Percentiles rank a stretch among this genome's conserved stretches.
phyloP scores from a whole-genome alignment of 1,284 basidiomycete genomes.

The Ganoderma resinaceum region DNA sequence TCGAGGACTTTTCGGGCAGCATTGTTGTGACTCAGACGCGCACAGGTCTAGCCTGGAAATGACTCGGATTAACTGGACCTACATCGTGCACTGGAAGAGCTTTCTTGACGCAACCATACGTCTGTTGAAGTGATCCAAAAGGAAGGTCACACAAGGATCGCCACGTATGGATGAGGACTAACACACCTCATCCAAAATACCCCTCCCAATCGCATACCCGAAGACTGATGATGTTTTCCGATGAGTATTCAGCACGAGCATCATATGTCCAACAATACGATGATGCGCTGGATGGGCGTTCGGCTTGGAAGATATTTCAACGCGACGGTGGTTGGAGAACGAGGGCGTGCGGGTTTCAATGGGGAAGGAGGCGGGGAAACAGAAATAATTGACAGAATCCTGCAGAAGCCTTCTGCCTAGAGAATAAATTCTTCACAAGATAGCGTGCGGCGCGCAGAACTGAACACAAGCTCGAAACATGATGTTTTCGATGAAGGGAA shows the following conservation, averaged over 20 bases:
- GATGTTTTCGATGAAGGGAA: not conserved
- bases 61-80: not conserved
- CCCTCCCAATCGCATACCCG: not conserved
- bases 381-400: not conserved
- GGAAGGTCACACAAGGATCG: not conserved
- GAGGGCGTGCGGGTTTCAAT: too few species aligned
- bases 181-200: not conserved
- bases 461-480: not conserved
- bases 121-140: not conserved
- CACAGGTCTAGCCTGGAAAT: not conserved
- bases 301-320: too few species aligned
- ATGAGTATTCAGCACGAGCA: not conserved
- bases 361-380: not conserved
- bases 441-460: not conserved
- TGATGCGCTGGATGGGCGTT: too few species aligned
- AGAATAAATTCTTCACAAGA: not conserved
- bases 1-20: not conserved
- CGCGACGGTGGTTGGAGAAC: too few species aligned
- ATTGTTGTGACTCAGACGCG: not conserved
- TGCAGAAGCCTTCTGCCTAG: too few species aligned
- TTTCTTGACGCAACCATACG: not conserved
- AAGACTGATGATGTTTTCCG: not conserved
- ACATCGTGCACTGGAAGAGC: not conserved
- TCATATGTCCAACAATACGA: not conserved
- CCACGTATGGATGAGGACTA: not conserved